A percentile compares a stretch with the other conserved stretches of the same genome.
phyloP scores from a whole-genome alignment of 148 eudicot species.

The Oxyria digyna region DNA sequence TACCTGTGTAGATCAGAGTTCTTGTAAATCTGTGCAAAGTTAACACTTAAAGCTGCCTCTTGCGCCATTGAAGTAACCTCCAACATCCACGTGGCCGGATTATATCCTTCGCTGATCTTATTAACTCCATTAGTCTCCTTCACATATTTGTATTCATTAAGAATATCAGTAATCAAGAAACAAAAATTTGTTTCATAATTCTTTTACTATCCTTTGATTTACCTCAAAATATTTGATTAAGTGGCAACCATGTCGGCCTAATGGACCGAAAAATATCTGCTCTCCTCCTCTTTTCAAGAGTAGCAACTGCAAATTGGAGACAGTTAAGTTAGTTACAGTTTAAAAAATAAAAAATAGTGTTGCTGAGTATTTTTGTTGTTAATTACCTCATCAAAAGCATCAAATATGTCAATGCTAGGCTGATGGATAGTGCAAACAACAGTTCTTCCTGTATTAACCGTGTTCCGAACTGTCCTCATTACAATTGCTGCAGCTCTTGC shows the following conservation, averaged over 20 bases:
- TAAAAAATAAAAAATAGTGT: background rate
- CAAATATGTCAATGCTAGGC: constrained; percentile 14
- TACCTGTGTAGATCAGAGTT: constrained; percentile 42
- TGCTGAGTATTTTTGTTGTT: too few relatives aligned
- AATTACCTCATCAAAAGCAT: constrained; percentile 11
- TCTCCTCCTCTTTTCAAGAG: constrained; percentile 12
- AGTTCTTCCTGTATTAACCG: constrained; percentile 11
- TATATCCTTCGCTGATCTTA: constrained; percentile 56
- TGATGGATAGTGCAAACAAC: constrained; percentile 13
- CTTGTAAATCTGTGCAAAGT: constrained; percentile 41
- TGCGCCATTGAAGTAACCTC: constrained; percentile 49
- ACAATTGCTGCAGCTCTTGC: constrained; percentile 16
- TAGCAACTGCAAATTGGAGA: background rate
- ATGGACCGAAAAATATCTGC: constrained; percentile 11
- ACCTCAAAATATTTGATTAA: constrained; percentile 14
- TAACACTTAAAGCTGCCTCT: constrained; percentile 37
- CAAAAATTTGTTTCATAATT: too few relatives aligned
- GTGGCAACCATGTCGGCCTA: constrained; percentile 11
- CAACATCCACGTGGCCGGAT: constrained; percentile 76
- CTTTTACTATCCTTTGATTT: background rate
- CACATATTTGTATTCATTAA: background rate
- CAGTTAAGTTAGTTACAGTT: background rate
- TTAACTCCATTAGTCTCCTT: constrained; percentile 39
- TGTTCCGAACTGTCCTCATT: constrained; percentile 13
- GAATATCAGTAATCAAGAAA: too few relatives aligned